Percentiles rank a stretch among this genome's conserved stretches.
Conservation (phyloP, 148 eudicot species). For the Nepenthes mirabilis region DNA sequence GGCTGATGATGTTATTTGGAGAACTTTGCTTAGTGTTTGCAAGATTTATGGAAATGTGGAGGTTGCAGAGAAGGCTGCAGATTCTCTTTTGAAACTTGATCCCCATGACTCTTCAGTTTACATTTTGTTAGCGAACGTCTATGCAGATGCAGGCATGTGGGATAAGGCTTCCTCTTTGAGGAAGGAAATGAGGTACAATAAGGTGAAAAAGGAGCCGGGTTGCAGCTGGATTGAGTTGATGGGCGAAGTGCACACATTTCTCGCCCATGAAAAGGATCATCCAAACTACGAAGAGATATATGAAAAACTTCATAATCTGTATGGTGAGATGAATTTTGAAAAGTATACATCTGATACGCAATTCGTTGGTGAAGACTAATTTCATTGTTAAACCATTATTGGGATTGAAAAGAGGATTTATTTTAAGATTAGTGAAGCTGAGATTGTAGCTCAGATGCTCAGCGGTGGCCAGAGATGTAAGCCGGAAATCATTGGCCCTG, state of each 20-base stretch:
- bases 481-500: no score
- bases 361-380: not conserved
- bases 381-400: not conserved
- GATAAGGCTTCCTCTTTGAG: constrained; percentile 40
- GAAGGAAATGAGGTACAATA: constrained; percentile 36
- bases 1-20: constrained; percentile 85
- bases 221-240: constrained; percentile 91
- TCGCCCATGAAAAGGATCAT: constrained; percentile 69
- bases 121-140: constrained; percentile 55
- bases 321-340: constrained; percentile 45
- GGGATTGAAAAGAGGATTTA: not conserved
- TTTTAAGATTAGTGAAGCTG: not conserved
- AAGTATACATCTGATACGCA: constrained; percentile 12
- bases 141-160: constrained; percentile 91
- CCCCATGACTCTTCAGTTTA: constrained; percentile 77
- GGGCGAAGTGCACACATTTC: constrained; percentile 65
- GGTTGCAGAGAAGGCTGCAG: constrained; percentile 72
- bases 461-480: no score
- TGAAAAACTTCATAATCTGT: constrained; percentile 34
- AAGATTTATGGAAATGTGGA: constrained; percentile 73
- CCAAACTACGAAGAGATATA: constrained; percentile 53
- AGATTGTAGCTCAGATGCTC: no score
- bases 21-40: constrained; percentile 74
- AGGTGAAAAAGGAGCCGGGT: constrained; percentile 84
- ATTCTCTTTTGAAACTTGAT: constrained; percentile 49